Evolutionary conservation across 2,329 filamentous ascomycete species (phyloP).

Genomic region (Paracoccidioides brasiliensis): DNA sequence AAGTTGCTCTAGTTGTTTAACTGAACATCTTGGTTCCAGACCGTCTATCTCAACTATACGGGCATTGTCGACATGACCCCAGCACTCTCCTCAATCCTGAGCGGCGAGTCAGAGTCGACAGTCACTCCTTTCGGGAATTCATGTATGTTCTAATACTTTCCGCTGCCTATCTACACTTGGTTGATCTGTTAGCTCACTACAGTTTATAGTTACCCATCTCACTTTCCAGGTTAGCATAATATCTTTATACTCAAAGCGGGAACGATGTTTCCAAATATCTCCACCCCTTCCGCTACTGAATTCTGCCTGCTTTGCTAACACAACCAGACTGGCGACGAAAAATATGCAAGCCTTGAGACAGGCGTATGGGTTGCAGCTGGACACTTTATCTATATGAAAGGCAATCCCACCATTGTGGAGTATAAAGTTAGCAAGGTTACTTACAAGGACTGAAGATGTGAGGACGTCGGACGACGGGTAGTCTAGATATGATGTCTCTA

Average conservation of each 20-base stretch:
- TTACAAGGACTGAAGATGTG: constrained; percentile 6
- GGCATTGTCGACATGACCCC: constrained; percentile 26
- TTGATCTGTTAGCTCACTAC: neutral
- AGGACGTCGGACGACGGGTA: neutral
- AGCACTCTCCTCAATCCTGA: constrained; percentile 22
- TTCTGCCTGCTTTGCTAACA: constrained; percentile 1
- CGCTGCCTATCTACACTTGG: neutral
- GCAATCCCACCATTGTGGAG: constrained; percentile 27
- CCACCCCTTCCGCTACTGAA: neutral
- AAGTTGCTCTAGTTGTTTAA: neutral
- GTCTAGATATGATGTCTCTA: neutral
- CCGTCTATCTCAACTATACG: constrained; percentile 30
- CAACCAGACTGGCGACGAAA: constrained; percentile 27
- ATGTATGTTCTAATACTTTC: constrained; percentile 20
- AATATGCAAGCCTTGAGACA: constrained; percentile 30
- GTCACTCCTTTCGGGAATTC: constrained; percentile 28
- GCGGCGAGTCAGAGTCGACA: constrained; percentile 19
- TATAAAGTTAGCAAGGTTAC: constrained; percentile 31
- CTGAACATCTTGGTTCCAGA: constrained; percentile 4
- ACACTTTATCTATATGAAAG: constrained; percentile 27
- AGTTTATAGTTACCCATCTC: constrained; percentile 21
- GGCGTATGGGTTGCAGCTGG: constrained; percentile 30
- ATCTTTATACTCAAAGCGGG: neutral
- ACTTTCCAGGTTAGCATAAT: constrained; percentile 22
- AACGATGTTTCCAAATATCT: neutral